Conservation (phyloP, 2,329 filamentous ascomycete species). For the Stenocarpella maydis region DNA sequence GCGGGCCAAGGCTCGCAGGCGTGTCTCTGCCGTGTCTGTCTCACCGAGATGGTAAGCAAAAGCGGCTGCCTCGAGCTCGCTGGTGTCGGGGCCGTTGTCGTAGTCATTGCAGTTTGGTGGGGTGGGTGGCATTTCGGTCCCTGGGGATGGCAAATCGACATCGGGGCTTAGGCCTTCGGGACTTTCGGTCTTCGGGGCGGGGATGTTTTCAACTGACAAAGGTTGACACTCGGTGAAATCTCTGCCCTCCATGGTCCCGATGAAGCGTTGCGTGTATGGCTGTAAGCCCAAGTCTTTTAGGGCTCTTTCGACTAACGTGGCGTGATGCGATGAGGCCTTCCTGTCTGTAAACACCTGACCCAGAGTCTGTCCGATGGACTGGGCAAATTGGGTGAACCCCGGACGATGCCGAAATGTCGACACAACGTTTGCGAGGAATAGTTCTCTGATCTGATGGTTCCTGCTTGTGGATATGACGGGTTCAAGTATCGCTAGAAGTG, state of each 20-base stretch:
- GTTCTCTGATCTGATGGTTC: neutral
- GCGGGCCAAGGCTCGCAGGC: slow-evolving; percentile 15
- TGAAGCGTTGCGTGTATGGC: slow-evolving; percentile 11
- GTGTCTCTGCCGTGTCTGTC: neutral
- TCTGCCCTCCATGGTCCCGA: neutral
- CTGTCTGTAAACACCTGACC: neutral
- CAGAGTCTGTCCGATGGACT: neutral
- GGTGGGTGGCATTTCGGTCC: slow-evolving; percentile 4
- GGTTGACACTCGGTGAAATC: neutral
- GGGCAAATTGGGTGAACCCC: neutral
- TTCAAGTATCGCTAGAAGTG: slow-evolving; percentile 26
- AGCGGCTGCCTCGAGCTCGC: slow-evolving; percentile 15
- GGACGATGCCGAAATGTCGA: slow-evolving; percentile 22
- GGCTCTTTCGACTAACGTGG: neutral
- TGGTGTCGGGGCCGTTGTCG: neutral
- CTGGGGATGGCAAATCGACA: slow-evolving; percentile 1
- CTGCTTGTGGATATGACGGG: neutral
- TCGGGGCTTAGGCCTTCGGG: slow-evolving; percentile 3
- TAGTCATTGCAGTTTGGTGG: neutral
- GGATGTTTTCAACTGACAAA: neutral
- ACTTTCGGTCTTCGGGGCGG: neutral
- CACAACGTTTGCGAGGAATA: slow-evolving; percentile 21
- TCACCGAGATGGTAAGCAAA: slow-evolving; percentile 22
- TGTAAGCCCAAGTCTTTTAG: neutral
- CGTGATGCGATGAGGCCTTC: neutral